phyloP scores from a whole-genome alignment of 2,329 filamentous ascomycete genomes.

The Didymella arachidicola region DNA sequence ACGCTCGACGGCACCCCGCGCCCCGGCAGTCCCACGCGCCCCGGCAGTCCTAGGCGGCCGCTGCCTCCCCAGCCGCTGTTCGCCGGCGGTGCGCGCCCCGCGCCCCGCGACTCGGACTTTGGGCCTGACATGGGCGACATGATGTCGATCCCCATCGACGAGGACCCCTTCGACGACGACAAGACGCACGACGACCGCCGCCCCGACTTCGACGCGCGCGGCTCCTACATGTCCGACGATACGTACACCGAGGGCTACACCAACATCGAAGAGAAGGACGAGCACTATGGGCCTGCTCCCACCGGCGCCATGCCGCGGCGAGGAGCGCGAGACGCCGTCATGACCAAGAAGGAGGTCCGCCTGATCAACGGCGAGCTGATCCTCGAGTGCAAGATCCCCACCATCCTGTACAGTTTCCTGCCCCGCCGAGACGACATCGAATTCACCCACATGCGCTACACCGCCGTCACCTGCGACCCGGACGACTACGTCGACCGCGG shows the following conservation, averaged over 20 bases:
- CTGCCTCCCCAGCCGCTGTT: constrained; percentile 90
- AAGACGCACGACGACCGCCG: constrained; percentile 72
- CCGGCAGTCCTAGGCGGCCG: constrained; percentile 73
- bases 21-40: constrained; percentile 87
- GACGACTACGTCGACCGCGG: constrained; percentile 89
- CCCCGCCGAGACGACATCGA: constrained; percentile 91
- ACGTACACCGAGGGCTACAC: constrained; percentile 62
- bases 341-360: constrained; percentile 91
- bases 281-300: constrained; percentile 87
- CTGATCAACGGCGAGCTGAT: constrained; percentile 98
- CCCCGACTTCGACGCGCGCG: constrained; percentile 67
- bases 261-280: constrained; percentile 65
- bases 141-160: constrained; percentile 73
- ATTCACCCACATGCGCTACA: constrained; percentile 99
- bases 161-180: constrained; percentile 65
- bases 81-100: constrained; percentile 59
- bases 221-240: constrained; percentile 68
- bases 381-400: constrained; percentile 98
- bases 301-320: constrained; percentile 85
- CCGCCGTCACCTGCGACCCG: constrained; percentile 96
- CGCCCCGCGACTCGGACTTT: constrained; percentile 53
- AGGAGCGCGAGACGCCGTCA: constrained; percentile 85
- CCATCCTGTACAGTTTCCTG: constrained; percentile 95
- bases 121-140: constrained; percentile 71
- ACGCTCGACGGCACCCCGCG: constrained; percentile 90